Percentiles rank a stretch among this genome's conserved stretches.
Conservation (phyloP, 176 grass and related monocot species). For the Rhynchospora breviuscula region DNA sequence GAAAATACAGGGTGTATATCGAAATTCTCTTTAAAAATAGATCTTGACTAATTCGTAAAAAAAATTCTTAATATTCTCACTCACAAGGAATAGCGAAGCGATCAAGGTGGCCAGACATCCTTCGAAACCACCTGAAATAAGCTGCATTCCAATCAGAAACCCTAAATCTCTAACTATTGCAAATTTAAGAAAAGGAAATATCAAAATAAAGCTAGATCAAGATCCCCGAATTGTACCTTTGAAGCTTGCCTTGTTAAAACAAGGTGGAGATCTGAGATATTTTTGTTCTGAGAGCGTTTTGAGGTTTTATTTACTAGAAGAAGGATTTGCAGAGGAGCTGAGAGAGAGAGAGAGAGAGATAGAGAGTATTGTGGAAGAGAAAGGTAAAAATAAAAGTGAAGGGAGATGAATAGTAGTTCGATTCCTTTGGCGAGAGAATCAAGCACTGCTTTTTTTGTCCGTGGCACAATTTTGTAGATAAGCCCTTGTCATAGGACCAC, state of each 20-base stretch:
- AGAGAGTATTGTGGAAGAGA: not conserved
- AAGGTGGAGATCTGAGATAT: constrained; percentile 11
- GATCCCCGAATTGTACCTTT: constrained; percentile 6
- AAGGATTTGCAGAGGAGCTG: not conserved
- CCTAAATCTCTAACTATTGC: not conserved
- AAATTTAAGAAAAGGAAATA: not conserved
- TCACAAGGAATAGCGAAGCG: constrained; percentile 75
- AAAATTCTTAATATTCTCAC: not conserved
- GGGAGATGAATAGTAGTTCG: not conserved
- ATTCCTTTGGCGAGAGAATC: constrained; percentile 29
- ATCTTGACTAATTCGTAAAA: constrained; percentile 20
- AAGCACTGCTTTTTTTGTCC: constrained; percentile 19
- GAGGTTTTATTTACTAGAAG: not conserved
- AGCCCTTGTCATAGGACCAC: not conserved
- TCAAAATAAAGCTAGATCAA: not conserved
- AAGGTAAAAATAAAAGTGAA: not conserved
- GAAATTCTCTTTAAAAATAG: constrained; percentile 4
- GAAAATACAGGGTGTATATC: not conserved
- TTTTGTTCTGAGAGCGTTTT: not conserved
- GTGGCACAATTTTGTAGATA: not conserved
- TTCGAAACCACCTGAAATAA: constrained; percentile 39
- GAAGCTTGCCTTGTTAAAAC: not conserved
- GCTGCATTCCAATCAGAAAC: constrained; percentile 78
- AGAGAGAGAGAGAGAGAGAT: not conserved
- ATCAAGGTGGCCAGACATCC: constrained; percentile 86